A percentile compares a stretch with the other conserved stretches of the same genome.
Evolutionary conservation across 257 asterid species (phyloP).

Genomic region (Leptodermis oblonga): DNA sequence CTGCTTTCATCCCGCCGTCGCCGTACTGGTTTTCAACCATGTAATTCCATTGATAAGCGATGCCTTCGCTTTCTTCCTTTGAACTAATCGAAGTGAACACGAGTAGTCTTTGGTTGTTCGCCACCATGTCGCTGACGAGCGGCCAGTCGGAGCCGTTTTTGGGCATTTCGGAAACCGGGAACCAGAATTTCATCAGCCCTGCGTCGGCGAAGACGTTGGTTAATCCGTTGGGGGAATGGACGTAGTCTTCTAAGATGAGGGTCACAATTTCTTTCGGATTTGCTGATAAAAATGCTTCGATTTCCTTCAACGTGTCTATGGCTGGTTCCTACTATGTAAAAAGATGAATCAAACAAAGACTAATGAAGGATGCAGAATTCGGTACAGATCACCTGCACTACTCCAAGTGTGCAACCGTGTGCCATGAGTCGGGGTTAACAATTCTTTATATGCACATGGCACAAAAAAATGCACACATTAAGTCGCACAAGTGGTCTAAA

Average conservation of each 20-base stretch:
- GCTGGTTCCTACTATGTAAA: constrained; percentile 44
- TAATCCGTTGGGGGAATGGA: constrained; percentile 55
- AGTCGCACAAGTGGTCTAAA: no score
- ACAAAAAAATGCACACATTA: background rate
- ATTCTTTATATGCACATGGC: no score
- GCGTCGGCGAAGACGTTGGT: constrained; percentile 62
- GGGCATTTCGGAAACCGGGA: constrained; percentile 76
- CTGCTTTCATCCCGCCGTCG: constrained; percentile 70
- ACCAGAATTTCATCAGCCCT: constrained; percentile 70
- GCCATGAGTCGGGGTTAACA: no score
- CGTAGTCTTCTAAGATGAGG: constrained; percentile 80
- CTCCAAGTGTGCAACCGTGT: no score
- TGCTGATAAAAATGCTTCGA: constrained; percentile 53
- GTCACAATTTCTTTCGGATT: constrained; percentile 88
- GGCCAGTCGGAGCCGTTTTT: constrained; percentile 74
- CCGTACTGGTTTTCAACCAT: constrained; percentile 95
- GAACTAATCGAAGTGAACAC: constrained; percentile 60
- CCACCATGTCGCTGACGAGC: constrained; percentile 59
- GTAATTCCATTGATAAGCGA: constrained; percentile 92
- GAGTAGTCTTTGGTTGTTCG: constrained; percentile 58
- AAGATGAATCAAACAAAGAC: background rate
- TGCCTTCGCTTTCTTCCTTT: constrained; percentile 68
- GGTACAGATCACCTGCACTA: no score
- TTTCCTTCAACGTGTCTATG: constrained; percentile 50
- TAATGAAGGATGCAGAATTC: background rate